phyloP scores from a whole-genome alignment of 352 stramenopile genomes.

The Phytophthora pinifolia region DNA sequence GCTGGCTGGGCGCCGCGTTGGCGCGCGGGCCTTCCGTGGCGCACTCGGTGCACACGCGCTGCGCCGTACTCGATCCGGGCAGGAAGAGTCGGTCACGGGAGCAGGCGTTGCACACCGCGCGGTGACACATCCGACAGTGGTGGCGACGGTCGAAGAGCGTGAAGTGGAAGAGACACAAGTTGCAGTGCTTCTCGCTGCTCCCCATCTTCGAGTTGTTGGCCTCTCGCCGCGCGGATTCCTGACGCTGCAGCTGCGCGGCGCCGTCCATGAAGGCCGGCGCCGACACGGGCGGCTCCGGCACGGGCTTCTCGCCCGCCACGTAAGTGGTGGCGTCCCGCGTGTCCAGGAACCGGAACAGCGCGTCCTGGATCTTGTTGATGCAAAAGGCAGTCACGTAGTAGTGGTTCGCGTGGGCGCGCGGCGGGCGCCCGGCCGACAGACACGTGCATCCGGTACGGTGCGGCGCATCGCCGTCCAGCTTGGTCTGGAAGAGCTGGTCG shows the following conservation, averaged over 20 bases:
- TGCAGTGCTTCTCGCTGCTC: slow-evolving; percentile 88
- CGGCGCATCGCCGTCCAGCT: slow-evolving; percentile 74
- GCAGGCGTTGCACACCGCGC: slow-evolving; percentile 86
- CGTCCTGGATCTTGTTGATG: slow-evolving; percentile 88
- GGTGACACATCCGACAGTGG: slow-evolving; percentile 89
- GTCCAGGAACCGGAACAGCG: slow-evolving; percentile 82
- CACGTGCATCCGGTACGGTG: slow-evolving; percentile 86
- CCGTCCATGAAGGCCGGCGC: slow-evolving; percentile 34
- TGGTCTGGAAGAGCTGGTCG: slow-evolving; percentile 71
- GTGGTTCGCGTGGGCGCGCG: slow-evolving; percentile 75
- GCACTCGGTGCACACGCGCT: slow-evolving; percentile 88
- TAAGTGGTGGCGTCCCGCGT: slow-evolving; percentile 79
- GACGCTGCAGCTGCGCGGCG: slow-evolving; percentile 48
- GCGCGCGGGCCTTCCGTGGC: slow-evolving; percentile 77
- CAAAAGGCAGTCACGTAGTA: slow-evolving; percentile 90
- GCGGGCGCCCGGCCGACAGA: slow-evolving; percentile 68
- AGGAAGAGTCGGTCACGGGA: slow-evolving; percentile 85
- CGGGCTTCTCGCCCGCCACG: slow-evolving; percentile 68
- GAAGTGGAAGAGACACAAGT: slow-evolving; percentile 90
- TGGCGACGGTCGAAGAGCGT: slow-evolving; percentile 89
- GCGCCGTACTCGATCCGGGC: slow-evolving; percentile 78
- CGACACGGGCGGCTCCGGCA: slow-evolving; percentile 61
- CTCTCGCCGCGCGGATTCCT: slow-evolving; percentile 53
- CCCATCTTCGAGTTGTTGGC: slow-evolving; percentile 62
- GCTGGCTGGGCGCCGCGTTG: slow-evolving; percentile 30